A percentile compares a stretch with the other conserved stretches of the same genome.
Conservation (phyloP, 78 protist species). For the Acrasis kona region DNA sequence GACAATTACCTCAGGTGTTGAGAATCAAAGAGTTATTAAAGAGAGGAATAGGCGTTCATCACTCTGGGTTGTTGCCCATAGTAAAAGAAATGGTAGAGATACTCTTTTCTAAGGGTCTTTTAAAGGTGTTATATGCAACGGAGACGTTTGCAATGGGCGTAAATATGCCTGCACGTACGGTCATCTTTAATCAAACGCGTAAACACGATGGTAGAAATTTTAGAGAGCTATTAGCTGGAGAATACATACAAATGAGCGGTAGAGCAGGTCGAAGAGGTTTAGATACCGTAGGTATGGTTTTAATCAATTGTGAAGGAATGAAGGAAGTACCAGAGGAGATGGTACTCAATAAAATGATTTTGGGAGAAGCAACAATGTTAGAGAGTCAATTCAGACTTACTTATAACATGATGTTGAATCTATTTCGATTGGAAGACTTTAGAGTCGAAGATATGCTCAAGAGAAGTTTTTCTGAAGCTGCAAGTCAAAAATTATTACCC, state of each 20-base stretch:
- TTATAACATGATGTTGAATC: slow-evolving; percentile 82
- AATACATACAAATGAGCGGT: slow-evolving; percentile 94
- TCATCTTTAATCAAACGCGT: slow-evolving; percentile 64
- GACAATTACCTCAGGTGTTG: slow-evolving; percentile 53
- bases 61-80: slow-evolving; percentile 92
- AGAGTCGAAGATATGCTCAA: slow-evolving; percentile 79
- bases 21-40: slow-evolving; percentile 39
- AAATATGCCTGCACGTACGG: slow-evolving; percentile 96
- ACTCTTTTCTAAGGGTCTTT: slow-evolving; percentile 74
- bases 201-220: slow-evolving; percentile 78
- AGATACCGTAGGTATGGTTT: slow-evolving; percentile 79
- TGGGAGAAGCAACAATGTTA: slow-evolving; percentile 53
- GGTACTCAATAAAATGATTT: slow-evolving; percentile 35
- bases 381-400: slow-evolving; percentile 75
- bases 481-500: slow-evolving; percentile 8
- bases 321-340: slow-evolving; percentile 18
- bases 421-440: slow-evolving; percentile 67
- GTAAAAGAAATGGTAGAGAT: slow-evolving; percentile 89
- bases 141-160: slow-evolving; percentile 99
- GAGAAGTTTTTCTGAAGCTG: slow-evolving; percentile 62
- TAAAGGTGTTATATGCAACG: slow-evolving; percentile 92
- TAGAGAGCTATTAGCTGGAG: slow-evolving; percentile 72
- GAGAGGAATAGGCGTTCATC: slow-evolving; percentile 94
- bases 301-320: slow-evolving; percentile 35
- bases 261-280: slow-evolving; percentile 96